Evolutionary conservation across 2,329 filamentous ascomycete genomes (phyloP).

Genomic region (Clonostachys sp.): DNA sequence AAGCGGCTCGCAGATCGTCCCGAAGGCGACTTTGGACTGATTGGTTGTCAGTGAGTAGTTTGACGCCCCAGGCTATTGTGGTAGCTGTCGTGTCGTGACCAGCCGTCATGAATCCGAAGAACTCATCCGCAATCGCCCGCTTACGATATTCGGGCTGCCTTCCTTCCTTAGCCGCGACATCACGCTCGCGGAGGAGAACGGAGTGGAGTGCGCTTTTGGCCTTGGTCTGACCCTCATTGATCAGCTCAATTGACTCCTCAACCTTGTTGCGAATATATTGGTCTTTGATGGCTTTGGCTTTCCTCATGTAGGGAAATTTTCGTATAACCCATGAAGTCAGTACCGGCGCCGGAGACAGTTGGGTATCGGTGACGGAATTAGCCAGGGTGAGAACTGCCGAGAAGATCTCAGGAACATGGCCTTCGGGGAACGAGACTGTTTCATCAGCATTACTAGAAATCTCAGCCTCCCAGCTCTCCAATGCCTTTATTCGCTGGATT

Average conservation of each 20-base stretch:
- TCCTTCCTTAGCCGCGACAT: constrained; percentile 17
- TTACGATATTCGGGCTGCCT: constrained; percentile 16
- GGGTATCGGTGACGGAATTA: constrained; percentile 16
- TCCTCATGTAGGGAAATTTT: constrained; percentile 17
- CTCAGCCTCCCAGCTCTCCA: constrained; percentile 2
- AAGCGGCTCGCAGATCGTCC: constrained; percentile 7
- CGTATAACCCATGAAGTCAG: constrained; percentile 18
- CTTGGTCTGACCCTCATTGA: constrained; percentile 8
- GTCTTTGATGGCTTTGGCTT: constrained; percentile 19
- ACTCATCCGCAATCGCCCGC: constrained; percentile 18
- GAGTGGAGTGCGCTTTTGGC: constrained; percentile 20
- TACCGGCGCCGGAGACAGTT: constrained; percentile 17
- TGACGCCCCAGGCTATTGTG: constrained; percentile 15
- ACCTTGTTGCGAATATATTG: constrained; percentile 16
- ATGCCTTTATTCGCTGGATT: constrained; percentile 8
- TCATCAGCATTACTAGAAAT: constrained; percentile 6
- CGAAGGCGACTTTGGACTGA: constrained; percentile 17
- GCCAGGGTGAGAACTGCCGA: constrained; percentile 16
- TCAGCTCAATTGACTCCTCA: constrained; percentile 10
- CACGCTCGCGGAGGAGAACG: constrained; percentile 21
- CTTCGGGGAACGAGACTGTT: constrained; percentile 14
- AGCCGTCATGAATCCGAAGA: constrained; percentile 19
- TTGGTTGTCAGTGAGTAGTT: constrained; percentile 13
- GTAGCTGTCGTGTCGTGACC: constrained; percentile 23
- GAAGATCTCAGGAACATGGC: constrained; percentile 12